These are phyloP conservation scores for Backusella sp. DNA, from an alignment of 192 early-diverging fungal species.

Conservation along the genomic window DNA sequence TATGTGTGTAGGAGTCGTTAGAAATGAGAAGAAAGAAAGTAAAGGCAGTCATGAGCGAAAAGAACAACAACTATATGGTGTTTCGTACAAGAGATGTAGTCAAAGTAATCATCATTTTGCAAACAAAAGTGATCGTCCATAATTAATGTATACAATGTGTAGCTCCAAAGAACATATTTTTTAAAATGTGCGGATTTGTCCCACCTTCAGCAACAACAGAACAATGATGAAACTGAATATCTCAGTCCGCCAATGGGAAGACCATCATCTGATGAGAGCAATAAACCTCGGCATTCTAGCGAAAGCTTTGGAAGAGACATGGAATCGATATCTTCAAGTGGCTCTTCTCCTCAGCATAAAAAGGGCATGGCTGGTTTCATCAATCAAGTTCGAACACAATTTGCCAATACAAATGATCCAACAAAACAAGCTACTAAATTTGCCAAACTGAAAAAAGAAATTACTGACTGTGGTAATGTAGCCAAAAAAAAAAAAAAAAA, in stretches of 20 bases:
- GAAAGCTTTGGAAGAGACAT: constrained; percentile 11
- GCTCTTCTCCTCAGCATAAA: neutral
- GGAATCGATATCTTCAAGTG: constrained; percentile 6
- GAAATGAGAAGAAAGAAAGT: constrained; percentile 16
- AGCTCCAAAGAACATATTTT: constrained; percentile 15
- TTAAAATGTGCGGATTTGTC: constrained; percentile 13
- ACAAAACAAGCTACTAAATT: constrained; percentile 21
- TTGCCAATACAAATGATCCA: constrained; percentile 20
- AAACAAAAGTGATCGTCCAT: neutral
- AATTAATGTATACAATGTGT: neutral
- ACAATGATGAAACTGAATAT: neutral
- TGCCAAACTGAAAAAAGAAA: constrained; percentile 33
- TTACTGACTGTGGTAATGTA: constrained; percentile 25
- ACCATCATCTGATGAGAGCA: constrained; percentile 12
- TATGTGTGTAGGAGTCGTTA: neutral
- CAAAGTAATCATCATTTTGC: neutral
- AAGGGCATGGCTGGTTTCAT: constrained; percentile 32
- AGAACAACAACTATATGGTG: neutral
- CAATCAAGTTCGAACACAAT: constrained; percentile 15
- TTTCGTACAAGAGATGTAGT: constrained; percentile 9
- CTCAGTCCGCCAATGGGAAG: neutral
- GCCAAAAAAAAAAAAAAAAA: neutral
- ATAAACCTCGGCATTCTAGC: constrained; percentile 1
- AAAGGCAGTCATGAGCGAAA: constrained; percentile 14
- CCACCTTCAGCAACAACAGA: neutral